A percentile compares a stretch with the other conserved stretches of the same genome.
Conservation (phyloP, 306 rosid species). For the Inga laurina region DNA sequence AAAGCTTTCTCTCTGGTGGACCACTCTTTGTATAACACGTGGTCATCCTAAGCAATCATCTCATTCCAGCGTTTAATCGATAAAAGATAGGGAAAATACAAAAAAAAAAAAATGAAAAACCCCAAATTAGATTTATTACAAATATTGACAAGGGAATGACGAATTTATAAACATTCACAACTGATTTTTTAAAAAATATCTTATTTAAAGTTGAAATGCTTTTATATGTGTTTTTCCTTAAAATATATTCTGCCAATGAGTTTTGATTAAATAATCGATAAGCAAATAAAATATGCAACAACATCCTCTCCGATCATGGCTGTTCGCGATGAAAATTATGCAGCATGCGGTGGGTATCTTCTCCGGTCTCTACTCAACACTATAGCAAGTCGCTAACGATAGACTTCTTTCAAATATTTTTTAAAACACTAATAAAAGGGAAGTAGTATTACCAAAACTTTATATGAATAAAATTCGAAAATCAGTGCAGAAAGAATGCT, state of each 20-base stretch:
- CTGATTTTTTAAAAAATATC: too few relatives aligned
- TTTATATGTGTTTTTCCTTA: too few relatives aligned
- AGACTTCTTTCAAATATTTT: neutral
- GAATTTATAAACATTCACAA: too few relatives aligned
- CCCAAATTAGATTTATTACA: too few relatives aligned
- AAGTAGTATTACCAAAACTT: neutral
- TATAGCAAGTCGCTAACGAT: neutral
- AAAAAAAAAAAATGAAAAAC: too few relatives aligned
- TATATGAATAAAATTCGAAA: neutral
- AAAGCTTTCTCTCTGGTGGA: neutral
- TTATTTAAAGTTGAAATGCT: too few relatives aligned
- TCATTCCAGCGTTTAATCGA: neutral
- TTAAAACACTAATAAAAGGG: neutral
- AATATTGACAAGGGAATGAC: too few relatives aligned
- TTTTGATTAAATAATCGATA: neutral
- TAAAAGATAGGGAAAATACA: neutral
- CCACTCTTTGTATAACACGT: constrained; percentile 7
- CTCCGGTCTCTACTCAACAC: too few relatives aligned
- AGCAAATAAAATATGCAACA: neutral
- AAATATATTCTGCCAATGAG: neutral
- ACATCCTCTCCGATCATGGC: neutral
- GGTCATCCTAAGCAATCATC: neutral
- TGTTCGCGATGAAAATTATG: neutral
- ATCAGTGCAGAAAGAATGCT: neutral
- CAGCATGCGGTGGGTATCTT: neutral